Percentiles rank a stretch among this genome's conserved stretches.
Evolutionary conservation across 2,329 filamentous ascomycete genomes (phyloP).

Genomic region (Colletotrichum higginsianum): DNA sequence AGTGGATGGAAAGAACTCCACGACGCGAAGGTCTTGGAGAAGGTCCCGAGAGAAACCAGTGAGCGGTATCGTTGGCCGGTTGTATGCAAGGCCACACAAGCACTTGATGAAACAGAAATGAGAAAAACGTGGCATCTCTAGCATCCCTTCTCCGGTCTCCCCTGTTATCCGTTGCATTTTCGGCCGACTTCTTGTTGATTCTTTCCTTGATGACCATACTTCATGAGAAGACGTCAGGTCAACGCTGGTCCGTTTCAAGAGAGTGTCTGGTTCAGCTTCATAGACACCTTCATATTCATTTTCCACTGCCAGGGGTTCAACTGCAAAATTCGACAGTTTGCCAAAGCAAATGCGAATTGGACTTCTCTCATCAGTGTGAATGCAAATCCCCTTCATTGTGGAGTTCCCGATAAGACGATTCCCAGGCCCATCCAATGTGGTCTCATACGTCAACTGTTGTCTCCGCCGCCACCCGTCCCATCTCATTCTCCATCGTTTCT

Average conservation of each 20-base stretch:
- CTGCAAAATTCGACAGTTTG: not conserved
- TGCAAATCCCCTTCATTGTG: constrained; percentile 12
- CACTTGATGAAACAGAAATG: not conserved
- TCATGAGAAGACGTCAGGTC: not conserved
- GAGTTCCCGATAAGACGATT: constrained; percentile 32
- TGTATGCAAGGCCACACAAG: not conserved
- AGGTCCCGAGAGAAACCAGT: not conserved
- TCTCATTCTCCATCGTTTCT: constrained; percentile 6
- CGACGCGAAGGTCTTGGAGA: not conserved
- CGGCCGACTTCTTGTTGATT: not conserved
- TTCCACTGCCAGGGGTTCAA: no score
- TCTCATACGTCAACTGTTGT: constrained; percentile 24
- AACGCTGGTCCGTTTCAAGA: not conserved
- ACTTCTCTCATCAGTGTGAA: not conserved
- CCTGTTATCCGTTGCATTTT: not conserved
- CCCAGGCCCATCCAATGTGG: constrained; percentile 12
- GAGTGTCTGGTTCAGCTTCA: no score
- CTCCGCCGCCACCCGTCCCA: constrained; percentile 20
- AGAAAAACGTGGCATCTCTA: not conserved
- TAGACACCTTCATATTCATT: no score
- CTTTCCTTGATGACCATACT: not conserved
- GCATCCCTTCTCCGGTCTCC: not conserved
- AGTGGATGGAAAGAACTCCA: no score
- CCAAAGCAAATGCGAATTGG: not conserved
- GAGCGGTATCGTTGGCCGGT: not conserved